These are phyloP conservation scores for Polygonum maritimum DNA, from an alignment of 148 eudicot species.

Conservation along the genomic window DNA sequence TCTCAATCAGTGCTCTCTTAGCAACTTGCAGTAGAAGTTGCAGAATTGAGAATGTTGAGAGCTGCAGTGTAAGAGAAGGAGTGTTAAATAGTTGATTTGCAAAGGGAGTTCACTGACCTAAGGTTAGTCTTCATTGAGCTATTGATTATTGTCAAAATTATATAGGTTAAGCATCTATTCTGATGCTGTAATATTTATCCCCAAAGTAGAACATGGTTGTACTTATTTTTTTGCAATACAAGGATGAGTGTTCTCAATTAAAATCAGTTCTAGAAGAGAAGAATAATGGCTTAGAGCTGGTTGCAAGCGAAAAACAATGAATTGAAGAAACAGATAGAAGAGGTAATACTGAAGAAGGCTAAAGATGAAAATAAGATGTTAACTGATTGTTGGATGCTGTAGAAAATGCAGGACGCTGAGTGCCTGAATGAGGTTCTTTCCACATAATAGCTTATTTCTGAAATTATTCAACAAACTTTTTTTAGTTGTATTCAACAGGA, in stretches of 20 bases:
- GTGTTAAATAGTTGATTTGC: slow-evolving; percentile 17
- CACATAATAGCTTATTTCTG: background rate
- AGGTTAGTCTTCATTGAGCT: slow-evolving; percentile 34
- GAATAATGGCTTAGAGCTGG: slow-evolving; percentile 57
- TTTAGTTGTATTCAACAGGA: background rate
- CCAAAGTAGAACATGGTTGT: background rate
- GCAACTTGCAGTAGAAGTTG: slow-evolving; percentile 94
- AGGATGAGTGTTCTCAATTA: slow-evolving; percentile 65
- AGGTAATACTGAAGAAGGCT: slow-evolving; percentile 39
- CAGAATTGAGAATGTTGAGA: slow-evolving; percentile 77
- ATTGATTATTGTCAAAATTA: background rate
- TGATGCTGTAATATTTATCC: background rate
- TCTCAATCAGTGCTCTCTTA: slow-evolving; percentile 86
- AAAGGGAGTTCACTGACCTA: slow-evolving; percentile 51
- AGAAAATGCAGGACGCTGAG: slow-evolving; percentile 98
- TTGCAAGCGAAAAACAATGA: slow-evolving; percentile 59
- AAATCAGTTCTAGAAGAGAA: slow-evolving; percentile 56
- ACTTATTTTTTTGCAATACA: slow-evolving; percentile 24
- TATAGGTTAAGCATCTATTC: background rate
- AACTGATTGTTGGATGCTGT: slow-evolving; percentile 88
- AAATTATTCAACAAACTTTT: background rate
- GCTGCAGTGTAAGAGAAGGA: slow-evolving; percentile 64
- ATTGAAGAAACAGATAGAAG: slow-evolving; percentile 59
- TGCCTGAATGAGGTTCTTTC: slow-evolving; percentile 78
- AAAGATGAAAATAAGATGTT: slow-evolving; percentile 77